These are phyloP conservation scores for Lablab purpureus DNA, from an alignment of 306 rosid species.

Conservation along the genomic window DNA sequence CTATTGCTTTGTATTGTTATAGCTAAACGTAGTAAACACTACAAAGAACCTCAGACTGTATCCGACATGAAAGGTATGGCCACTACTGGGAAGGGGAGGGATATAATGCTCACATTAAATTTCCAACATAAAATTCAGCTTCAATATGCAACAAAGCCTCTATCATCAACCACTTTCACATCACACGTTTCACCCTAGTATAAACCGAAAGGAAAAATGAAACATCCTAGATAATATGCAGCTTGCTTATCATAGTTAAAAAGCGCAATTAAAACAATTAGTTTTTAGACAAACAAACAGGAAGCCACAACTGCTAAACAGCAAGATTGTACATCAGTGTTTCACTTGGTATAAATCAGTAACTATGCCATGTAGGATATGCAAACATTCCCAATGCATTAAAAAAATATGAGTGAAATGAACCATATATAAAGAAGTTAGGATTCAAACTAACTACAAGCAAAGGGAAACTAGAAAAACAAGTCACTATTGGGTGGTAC, in stretches of 20 bases:
- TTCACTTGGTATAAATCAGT: conserved; percentile 14
- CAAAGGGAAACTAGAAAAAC: conserved; percentile 13
- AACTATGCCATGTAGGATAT: conserved; percentile 10
- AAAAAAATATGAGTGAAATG: neutral
- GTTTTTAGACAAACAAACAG: conserved; percentile 26
- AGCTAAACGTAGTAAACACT: neutral
- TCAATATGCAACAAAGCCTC: conserved; percentile 1
- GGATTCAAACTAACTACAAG: conserved; percentile 34
- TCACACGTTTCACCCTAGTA: neutral
- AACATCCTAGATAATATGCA: conserved; percentile 30
- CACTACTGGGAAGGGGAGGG: conserved; percentile 27
- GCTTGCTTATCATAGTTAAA: conserved; percentile 29
- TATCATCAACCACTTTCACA: conserved; percentile 27
- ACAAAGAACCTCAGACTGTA: conserved; percentile 13
- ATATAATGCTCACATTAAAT: neutral
- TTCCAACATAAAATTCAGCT: conserved; percentile 22
- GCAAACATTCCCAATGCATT: conserved; percentile 5
- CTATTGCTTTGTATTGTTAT: neutral
- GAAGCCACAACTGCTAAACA: conserved; percentile 16
- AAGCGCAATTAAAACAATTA: conserved; percentile 23
- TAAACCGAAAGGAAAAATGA: conserved; percentile 36
- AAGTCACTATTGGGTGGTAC: neutral
- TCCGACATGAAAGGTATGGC: conserved; percentile 24
- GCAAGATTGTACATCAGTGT: neutral
- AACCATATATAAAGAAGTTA: neutral